phyloP scores from a whole-genome alignment of 129 eudicot genomes.

The Chrysanthemum makinoi region DNA sequence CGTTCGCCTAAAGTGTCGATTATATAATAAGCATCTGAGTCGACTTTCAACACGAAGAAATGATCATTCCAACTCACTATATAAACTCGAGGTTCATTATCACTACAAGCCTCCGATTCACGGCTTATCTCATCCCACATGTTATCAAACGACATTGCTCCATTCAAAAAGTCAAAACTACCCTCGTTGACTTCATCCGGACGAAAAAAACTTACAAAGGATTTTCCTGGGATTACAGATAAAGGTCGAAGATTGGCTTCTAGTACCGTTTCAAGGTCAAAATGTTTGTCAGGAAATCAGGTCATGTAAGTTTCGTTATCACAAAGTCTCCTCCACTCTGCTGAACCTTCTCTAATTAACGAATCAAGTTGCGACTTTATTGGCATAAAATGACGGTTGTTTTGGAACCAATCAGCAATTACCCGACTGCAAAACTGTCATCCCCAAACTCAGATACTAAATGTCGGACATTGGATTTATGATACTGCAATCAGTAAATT shows the following conservation, averaged over 20 bases:
- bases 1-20: conserved; percentile 95
- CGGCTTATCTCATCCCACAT: conserved; percentile 88
- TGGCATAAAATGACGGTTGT: conserved; percentile 65
- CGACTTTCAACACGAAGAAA: conserved; percentile 87
- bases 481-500: conserved; percentile 44
- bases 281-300: conserved; percentile 91
- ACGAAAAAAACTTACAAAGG: conserved; percentile 85
- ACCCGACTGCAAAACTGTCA: conserved; percentile 89
- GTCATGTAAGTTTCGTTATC: conserved; percentile 65
- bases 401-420: conserved; percentile 92
- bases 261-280: conserved; percentile 87
- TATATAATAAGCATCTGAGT: conserved; percentile 71
- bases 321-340: conserved; percentile 94
- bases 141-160: conserved; percentile 95
- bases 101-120: conserved; percentile 30
- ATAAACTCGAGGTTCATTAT: conserved; percentile 50
- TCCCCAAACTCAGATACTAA: conserved; percentile 91
- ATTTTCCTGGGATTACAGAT: conserved; percentile 66
- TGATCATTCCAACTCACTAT: conserved; percentile 98
- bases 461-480: conserved; percentile 49
- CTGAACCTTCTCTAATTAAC: conserved; percentile 88
- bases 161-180: conserved; percentile 73
- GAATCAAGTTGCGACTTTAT: conserved; percentile 84
- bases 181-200: conserved; percentile 67
- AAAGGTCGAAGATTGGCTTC: conserved; percentile 67